Base-by-base conservation (phyloP, 1,139 yeast genomes). In the Protomyces macrosporus region DNA sequence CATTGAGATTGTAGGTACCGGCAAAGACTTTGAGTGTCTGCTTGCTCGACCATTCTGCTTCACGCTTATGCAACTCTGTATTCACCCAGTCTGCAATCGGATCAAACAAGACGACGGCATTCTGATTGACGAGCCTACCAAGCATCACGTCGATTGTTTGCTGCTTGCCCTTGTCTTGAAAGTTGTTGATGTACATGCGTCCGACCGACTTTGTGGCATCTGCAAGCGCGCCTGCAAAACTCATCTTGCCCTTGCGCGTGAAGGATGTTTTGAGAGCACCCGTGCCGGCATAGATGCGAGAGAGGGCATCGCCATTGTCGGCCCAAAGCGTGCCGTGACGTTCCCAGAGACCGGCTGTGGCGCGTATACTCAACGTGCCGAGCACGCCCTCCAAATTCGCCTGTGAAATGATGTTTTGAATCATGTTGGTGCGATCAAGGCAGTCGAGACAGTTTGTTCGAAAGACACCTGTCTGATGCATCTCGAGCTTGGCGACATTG, bases 181-280 rank as follows among this genome's bases (percentile, higher is more conserved):
- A 95, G 67, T 95, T 91, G 75, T 95, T 95, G 73, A 93, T 93
- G 73, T 95, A 95, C 84, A 93, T 85, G 75, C 99, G 81, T 51
- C 96, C 87, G 4, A 95, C 97, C 0, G 97, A 89, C 74, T 95
- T 95, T 1, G 97, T 90, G 5, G 95, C 97, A 76, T 95, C 98
- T 0, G 97, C 88, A 40, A 95, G 76, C 0, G 97, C 97, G 23
- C 98, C 98, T 0, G 98, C 98, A 67, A 95, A 77, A 63, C 91
- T 90, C 97, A 90, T 90, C 72, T 90, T 91, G 16, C 98, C 98
- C 51, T 90, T 87, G 72, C 98, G 81, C 1, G 98, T 88, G 72
- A 87, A 93, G 3, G 97, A 89, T 0, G 97, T 89, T 74, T 95
- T 95, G 60, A 95, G 78, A 0, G 98, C 98, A 73, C 93, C 91